Evolutionary conservation across 108 stramenopile genomes (phyloP).

Genomic region (Conticribra guillardii): DNA sequence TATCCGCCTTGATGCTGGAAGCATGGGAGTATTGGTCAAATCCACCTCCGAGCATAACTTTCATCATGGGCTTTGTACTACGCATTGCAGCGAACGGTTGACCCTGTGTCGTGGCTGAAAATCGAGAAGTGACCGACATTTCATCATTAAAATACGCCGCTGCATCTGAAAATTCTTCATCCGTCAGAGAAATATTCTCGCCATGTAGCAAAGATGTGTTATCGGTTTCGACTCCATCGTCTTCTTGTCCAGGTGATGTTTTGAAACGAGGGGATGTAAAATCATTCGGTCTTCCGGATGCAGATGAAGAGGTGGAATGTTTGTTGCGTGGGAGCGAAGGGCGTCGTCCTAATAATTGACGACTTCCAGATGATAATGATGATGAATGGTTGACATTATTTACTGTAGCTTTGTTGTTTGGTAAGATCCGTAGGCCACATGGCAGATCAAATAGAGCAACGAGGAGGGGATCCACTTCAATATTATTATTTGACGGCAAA

Average conservation of each 20-base stretch:
- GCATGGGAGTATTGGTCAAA: no score
- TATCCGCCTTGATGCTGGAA: background rate
- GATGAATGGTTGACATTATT: background rate
- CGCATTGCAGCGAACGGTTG: no score
- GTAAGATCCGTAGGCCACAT: slow-evolving; percentile 4
- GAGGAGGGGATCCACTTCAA: slow-evolving; percentile 38
- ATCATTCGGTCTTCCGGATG: background rate
- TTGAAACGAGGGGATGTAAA: background rate
- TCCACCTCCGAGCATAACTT: slow-evolving; percentile 1
- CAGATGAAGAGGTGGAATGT: background rate
- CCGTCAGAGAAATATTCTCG: slow-evolving; percentile 31
- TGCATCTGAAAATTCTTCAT: slow-evolving; percentile 31
- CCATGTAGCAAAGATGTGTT: slow-evolving; percentile 23
- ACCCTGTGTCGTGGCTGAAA: no score
- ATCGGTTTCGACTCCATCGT: slow-evolving; percentile 29
- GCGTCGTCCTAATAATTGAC: background rate
- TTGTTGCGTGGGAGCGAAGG: slow-evolving; percentile 2
- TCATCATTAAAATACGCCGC: background rate
- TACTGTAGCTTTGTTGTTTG: background rate
- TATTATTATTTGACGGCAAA: background rate
- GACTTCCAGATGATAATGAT: background rate
- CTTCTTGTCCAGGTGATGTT: background rate
- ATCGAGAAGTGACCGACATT: no score
- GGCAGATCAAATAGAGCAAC: slow-evolving; percentile 37
- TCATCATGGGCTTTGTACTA: slow-evolving; percentile 1